Conservation (phyloP, 352 stramenopile genomes). For the Phytophthora colocasiae region DNA sequence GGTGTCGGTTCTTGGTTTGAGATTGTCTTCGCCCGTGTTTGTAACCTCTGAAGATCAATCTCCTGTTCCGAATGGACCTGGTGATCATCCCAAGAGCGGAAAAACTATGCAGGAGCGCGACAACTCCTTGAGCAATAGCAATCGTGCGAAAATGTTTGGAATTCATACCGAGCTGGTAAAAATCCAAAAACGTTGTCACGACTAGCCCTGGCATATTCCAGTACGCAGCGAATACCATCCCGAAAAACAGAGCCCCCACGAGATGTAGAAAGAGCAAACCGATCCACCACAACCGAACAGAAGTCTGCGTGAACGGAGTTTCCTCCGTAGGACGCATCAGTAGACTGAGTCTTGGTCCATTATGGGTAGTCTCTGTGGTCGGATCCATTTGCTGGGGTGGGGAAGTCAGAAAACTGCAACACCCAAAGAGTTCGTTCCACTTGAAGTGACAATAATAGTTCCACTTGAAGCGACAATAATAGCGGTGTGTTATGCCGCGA, state of each 20-base stretch:
- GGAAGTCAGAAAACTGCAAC: too few relatives aligned
- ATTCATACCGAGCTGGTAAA: slow-evolving; percentile 35
- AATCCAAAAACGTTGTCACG: slow-evolving; percentile 35
- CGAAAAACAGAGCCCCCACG: slow-evolving; percentile 34
- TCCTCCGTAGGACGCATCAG: slow-evolving; percentile 7
- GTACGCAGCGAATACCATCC: slow-evolving; percentile 26
- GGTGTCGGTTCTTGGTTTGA: neutral
- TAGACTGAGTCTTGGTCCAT: slow-evolving; percentile 24
- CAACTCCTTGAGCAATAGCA: slow-evolving; percentile 14
- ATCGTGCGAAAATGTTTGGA: slow-evolving; percentile 21
- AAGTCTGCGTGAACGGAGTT: slow-evolving; percentile 11
- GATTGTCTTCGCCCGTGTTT: too few relatives aligned
- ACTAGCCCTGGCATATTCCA: slow-evolving; percentile 24
- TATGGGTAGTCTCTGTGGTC: slow-evolving; percentile 1
- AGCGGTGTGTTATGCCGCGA: too few relatives aligned
- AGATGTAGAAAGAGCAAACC: slow-evolving; percentile 23
- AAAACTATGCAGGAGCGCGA: slow-evolving; percentile 24
- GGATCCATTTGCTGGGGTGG: too few relatives aligned
- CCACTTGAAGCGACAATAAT: too few relatives aligned
- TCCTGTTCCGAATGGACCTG: slow-evolving; percentile 28
- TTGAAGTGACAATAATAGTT: too few relatives aligned
- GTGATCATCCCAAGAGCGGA: slow-evolving; percentile 26
- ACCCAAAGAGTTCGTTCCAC: too few relatives aligned
- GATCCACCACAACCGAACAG: slow-evolving; percentile 28
- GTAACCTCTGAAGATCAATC: slow-evolving; percentile 30